Conservation (phyloP, 2,329 filamentous ascomycete species). For the Fusarium sp. region DNA sequence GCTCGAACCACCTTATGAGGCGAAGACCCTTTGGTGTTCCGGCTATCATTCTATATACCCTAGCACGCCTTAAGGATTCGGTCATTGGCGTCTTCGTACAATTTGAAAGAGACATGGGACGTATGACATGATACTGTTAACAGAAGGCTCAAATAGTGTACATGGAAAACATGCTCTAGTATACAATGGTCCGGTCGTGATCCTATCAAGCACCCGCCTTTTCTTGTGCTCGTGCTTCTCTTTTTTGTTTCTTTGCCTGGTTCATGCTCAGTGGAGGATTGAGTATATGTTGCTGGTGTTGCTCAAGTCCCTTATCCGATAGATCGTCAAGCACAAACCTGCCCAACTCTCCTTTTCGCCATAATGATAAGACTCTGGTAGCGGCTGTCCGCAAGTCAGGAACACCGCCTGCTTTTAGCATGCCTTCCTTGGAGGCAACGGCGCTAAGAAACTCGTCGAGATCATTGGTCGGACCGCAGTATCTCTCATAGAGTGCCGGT, state of each 20-base stretch:
- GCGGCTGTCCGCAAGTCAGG: constrained; percentile 81
- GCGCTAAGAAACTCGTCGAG: constrained; percentile 77
- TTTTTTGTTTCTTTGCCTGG: constrained; percentile 76
- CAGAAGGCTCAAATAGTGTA: constrained; percentile 38
- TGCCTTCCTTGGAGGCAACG: constrained; percentile 80
- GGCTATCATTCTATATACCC: constrained; percentile 37
- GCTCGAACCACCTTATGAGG: constrained; percentile 20
- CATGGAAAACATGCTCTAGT: constrained; percentile 30
- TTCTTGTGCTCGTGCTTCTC: constrained; percentile 67
- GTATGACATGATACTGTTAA: constrained; percentile 19
- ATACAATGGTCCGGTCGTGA: constrained; percentile 26
- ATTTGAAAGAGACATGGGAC: constrained; percentile 25
- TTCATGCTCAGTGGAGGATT: constrained; percentile 71
- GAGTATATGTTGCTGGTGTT: constrained; percentile 61
- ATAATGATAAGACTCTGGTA: constrained; percentile 83
- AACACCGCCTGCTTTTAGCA: constrained; percentile 78
- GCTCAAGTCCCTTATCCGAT: constrained; percentile 67
- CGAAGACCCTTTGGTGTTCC: constrained; percentile 23
- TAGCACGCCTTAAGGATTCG: constrained; percentile 19
- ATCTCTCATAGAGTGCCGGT: constrained; percentile 72
- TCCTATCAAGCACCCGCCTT: constrained; percentile 49
- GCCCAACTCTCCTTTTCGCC: constrained; percentile 82
- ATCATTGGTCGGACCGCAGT: constrained; percentile 83
- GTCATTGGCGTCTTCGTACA: constrained; percentile 31
- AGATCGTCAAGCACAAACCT: constrained; percentile 85